Conservation (phyloP, 371 early-diverging fungal species). For the Dipsacomyces acuminosporus region DNA sequence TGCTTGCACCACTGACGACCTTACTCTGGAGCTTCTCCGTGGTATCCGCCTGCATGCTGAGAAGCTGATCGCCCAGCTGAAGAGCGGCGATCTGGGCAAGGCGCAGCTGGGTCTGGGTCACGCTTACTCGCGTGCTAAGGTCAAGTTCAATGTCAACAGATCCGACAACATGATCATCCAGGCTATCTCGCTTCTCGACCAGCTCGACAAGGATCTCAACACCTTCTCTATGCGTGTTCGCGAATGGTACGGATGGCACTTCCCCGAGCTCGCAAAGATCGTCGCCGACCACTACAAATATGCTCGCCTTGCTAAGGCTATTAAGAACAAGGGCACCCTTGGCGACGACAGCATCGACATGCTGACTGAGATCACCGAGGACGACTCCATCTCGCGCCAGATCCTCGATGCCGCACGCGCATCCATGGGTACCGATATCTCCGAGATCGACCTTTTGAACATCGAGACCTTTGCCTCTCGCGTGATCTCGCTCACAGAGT, state of each 20-base stretch:
- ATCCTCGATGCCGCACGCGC: conserved; percentile 90
- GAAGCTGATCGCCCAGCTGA: conserved; percentile 81
- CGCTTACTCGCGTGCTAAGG: conserved; percentile 95
- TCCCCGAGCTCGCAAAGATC: conserved; percentile 96
- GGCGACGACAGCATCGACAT: conserved; percentile 65
- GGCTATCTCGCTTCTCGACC: conserved; percentile 84
- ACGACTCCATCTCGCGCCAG: conserved; percentile 65
- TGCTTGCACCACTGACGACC: conserved; percentile 74
- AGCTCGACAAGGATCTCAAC: conserved; percentile 94
- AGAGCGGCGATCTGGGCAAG: conserved; percentile 85
- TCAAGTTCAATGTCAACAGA: conserved; percentile 96
- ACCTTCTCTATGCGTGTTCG: conserved; percentile 85
- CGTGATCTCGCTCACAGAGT: conserved; percentile 86
- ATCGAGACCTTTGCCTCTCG: conserved; percentile 91
- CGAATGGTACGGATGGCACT: conserved; percentile 99
- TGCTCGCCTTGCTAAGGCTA: conserved; percentile 79
- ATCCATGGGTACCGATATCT: conserved; percentile 94
- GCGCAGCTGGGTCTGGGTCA: conserved; percentile 97
- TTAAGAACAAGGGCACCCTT: conserved; percentile 86
- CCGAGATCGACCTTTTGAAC: conserved; percentile 90
- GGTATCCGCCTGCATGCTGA: conserved; percentile 89
- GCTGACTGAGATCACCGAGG: conserved; percentile 70
- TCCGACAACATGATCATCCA: conserved; percentile 94
- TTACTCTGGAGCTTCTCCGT: conserved; percentile 85
- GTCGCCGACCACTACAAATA: conserved; percentile 88